Evolutionary conservation across 768 basidiomycete genomes (phyloP).

Genomic region (Russula compacta): DNA sequence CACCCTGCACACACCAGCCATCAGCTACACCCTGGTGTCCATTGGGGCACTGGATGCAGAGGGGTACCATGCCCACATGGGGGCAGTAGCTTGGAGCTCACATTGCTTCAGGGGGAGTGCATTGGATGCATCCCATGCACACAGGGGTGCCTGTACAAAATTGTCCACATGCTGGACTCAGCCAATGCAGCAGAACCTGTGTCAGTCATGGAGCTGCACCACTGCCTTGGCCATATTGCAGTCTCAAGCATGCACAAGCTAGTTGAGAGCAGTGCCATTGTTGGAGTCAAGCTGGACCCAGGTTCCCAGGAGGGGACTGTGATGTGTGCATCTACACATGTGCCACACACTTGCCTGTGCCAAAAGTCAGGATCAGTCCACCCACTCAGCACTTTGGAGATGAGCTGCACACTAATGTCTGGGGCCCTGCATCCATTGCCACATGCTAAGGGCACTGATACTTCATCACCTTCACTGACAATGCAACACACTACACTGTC

Average conservation of each 20-base stretch:
- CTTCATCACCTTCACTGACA: not conserved
- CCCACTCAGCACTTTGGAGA: not conserved
- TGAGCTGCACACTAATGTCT: not conserved
- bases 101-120: not conserved
- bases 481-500: not conserved
- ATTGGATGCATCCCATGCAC: not conserved
- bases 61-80: not conserved
- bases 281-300: not conserved
- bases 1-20: not conserved
- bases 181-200: no score
- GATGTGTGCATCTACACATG: not conserved
- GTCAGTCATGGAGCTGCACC: not conserved
- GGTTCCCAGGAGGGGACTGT: no score
- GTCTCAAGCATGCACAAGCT: not conserved
- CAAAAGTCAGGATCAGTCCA: no score
- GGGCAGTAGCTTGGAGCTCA: not conserved
- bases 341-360: not conserved
- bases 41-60: not conserved
- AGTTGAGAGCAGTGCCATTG: not conserved
- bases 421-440: not conserved
- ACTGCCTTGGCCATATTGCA: not conserved
- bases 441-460: not conserved
- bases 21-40: not conserved
- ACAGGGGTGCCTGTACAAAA: no score
- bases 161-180: no score